Base-by-base conservation (phyloP, 2,329 filamentous ascomycete species). In the Uncinocarpus reesii region DNA sequence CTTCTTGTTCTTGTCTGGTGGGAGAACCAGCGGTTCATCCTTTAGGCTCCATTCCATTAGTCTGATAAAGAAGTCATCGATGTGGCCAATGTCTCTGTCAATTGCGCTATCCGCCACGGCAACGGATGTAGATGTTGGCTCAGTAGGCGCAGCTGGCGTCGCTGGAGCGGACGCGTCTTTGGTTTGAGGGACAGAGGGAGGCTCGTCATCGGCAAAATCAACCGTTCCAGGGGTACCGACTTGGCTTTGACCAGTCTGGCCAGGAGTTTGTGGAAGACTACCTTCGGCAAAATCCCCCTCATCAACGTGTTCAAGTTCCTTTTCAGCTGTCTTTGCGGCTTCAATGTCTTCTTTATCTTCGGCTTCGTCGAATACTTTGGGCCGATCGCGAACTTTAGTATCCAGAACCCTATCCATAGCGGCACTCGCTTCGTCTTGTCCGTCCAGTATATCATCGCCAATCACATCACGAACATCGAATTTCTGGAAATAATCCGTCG, bases 261-360 rank as follows among this genome's bases (percentile, higher is more conserved):
- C 63, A 6, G 62, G 60, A 3, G 65, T 65, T 34, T 59, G 58
- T 13, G 64, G 60, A 55, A 56, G 57, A 53, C 54, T 61, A 67
- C 62, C 79, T 78, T 89, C 85, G 2, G 80, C 80, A 56, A 94
- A 94, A 60, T 94, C 88, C 3, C 80, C 85, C 38, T 89, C 86
- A 56, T 94, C 87, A 20, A 85, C 83, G 58, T 86, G 80, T 40
- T 82, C 77, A 11, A 92, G 83, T 64, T 98, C 92, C 60, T 85
- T 92, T 62, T 93, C 84, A 0, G 92, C 92, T 7, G 84, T 78
- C 44, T 85, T 83, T 1, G 92, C 92, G 0, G 92, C 92, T 21
- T 81, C 81, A 11, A 90, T 86, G 61, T 98, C 92, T 62, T 98
- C 92, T 41, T 79, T 79, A 58, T 98, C 92, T 66, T 98, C 92